A percentile compares a stretch with the other conserved stretches of the same genome.
Evolutionary conservation across 345 rosid genomes (phyloP).

Genomic region (Citrus glauca): DNA sequence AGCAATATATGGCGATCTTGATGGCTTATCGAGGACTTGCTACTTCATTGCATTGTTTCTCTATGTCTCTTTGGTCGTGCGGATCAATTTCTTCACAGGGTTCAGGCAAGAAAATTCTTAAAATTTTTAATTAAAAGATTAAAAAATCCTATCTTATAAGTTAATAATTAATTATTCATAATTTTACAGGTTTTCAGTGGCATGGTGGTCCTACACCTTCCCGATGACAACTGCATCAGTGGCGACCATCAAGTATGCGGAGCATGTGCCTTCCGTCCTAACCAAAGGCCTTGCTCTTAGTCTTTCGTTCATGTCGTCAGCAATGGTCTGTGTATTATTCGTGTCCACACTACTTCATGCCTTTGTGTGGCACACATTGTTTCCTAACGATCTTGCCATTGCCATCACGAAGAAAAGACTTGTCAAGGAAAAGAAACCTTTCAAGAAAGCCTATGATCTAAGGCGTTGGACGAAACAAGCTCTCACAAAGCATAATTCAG

Average conservation of each 20-base stretch:
- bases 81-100: slow-evolving; percentile 94
- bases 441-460: slow-evolving; percentile 57
- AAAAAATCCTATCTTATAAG: background rate
- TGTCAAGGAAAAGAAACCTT: slow-evolving; percentile 54
- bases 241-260: slow-evolving; percentile 85
- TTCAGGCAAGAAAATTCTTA: slow-evolving; percentile 53
- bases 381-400: slow-evolving; percentile 88
- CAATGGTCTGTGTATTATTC: slow-evolving; percentile 67
- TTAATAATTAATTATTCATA: background rate
- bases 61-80: slow-evolving; percentile 62
- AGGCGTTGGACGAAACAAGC: slow-evolving; percentile 78
- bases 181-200: slow-evolving; percentile 73
- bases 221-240: slow-evolving; percentile 94
- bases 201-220: slow-evolving; percentile 98
- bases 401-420: slow-evolving; percentile 73
- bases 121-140: background rate
- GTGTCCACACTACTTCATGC: slow-evolving; percentile 79
- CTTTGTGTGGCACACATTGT: slow-evolving; percentile 63
- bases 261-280: slow-evolving; percentile 56
- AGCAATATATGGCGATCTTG: slow-evolving; percentile 73
- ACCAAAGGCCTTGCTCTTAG: slow-evolving; percentile 66
- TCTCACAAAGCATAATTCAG: slow-evolving; percentile 40
- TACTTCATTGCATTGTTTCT: slow-evolving; percentile 85
- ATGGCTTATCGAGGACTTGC: slow-evolving; percentile 77
- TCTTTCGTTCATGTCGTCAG: slow-evolving; percentile 72